These are phyloP conservation scores for Naganishia sp. DNA, from an alignment of 1,284 basidiomycete genomes.

Conservation along the genomic window DNA sequence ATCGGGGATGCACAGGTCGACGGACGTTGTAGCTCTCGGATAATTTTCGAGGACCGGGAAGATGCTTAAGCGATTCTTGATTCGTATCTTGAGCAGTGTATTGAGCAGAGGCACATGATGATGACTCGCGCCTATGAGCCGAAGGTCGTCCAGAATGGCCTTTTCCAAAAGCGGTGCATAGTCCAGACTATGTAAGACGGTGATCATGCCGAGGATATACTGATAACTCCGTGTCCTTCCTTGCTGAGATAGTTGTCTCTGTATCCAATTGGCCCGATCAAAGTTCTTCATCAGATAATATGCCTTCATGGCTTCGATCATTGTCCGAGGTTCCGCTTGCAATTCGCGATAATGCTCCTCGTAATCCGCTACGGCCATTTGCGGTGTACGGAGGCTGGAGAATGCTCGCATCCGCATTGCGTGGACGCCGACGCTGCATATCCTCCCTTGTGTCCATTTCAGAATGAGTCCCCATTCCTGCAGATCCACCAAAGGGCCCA, in stretches of 20 bases:
- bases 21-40: neutral
- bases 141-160: conserved; percentile 15
- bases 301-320: conserved; percentile 24
- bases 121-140: neutral
- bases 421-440: conserved; percentile 23
- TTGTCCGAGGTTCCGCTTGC: neutral
- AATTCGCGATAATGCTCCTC: conserved; percentile 8
- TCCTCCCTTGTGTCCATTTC: conserved; percentile 21
- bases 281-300: conserved; percentile 21
- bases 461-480: conserved; percentile 18
- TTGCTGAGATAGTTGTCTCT: conserved; percentile 7
- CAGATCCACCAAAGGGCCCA: conserved; percentile 16
- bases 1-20: neutral
- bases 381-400: conserved; percentile 5
- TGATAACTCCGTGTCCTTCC: neutral
- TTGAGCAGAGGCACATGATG: conserved; percentile 23
- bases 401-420: conserved; percentile 28
- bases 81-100: conserved; percentile 4
- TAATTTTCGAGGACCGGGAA: conserved; percentile 9
- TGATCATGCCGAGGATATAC: conserved; percentile 6
- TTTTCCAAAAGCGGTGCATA: conserved; percentile 19
- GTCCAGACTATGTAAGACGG: conserved; percentile 7
- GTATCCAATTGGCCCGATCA: neutral
- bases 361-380: conserved; percentile 16
- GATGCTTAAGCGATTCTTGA: conserved; percentile 16